Evolutionary conservation across 2,329 filamentous ascomycete genomes (phyloP).

Genomic region (Juglanconis sp.): DNA sequence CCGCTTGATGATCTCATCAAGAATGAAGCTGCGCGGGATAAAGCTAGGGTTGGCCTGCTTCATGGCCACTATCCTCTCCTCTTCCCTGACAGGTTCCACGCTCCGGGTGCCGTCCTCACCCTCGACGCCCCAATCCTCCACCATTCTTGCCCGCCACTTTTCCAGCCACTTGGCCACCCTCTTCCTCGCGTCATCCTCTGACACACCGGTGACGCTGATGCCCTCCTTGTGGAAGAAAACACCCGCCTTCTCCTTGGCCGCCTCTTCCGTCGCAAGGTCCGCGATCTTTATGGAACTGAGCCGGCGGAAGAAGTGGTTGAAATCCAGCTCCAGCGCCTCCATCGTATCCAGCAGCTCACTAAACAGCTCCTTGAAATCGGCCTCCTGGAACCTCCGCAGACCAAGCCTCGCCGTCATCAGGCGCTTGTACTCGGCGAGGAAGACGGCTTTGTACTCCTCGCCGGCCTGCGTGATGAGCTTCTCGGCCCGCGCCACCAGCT

Average conservation of each 20-base stretch:
- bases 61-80: constrained; percentile 69
- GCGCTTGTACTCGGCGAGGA: constrained; percentile 83
- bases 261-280: constrained; percentile 63
- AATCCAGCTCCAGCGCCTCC: constrained; percentile 81
- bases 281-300: constrained; percentile 62
- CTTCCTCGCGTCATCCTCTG: constrained; percentile 61
- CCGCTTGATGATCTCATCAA: constrained; percentile 87
- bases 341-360: constrained; percentile 79
- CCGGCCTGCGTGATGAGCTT: constrained; percentile 75
- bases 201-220: constrained; percentile 50
- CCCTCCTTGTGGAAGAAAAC: constrained; percentile 80
- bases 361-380: constrained; percentile 78
- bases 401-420: constrained; percentile 81
- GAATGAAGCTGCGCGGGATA: constrained; percentile 82
- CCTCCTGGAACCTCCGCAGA: constrained; percentile 63
- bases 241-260: constrained; percentile 61
- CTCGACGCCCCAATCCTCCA: constrained; percentile 69
- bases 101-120: constrained; percentile 33
- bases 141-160: constrained; percentile 68
- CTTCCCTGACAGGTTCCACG: constrained; percentile 44
- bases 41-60: constrained; percentile 90
- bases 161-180: constrained; percentile 76
- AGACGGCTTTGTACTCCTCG: constrained; percentile 85
- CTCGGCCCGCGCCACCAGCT: constrained; percentile 77
- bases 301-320: constrained; percentile 88